Base-by-base conservation (phyloP, 805 yeast genomes). In the Metschnikowia dekortorum region DNA sequence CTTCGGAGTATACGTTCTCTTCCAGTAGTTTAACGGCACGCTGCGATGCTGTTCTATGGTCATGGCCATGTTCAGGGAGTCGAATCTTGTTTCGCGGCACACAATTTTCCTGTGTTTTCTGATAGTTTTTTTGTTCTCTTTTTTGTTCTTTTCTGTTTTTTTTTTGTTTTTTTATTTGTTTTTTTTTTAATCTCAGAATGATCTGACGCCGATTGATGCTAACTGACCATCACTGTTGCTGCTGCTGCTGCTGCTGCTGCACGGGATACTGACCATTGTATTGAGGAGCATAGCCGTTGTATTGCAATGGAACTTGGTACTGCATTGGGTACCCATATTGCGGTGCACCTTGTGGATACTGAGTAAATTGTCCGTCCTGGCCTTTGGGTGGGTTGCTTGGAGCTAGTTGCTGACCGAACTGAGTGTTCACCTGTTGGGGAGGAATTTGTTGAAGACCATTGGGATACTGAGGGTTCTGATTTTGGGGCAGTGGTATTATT, bases 211-310 rank as follows among this genome's bases (percentile, higher is more conserved):
- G 5, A 22, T 22, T 16, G 10, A 26, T 39, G 39, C 46, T 28
- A 43, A 31, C 38, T 39, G 39, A 46, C 39, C 34, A 35, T 41
- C 32, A 38, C 43, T 39, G 47, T 37, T 34, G 33, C 39, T 31
- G 33, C 6, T 7, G 43, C 11, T 51, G 62, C 38, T 59, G 63
- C 26, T 56, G 63, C 46, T 58, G 64, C 41, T 55, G 67, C 29
- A 51, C 57, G 32, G 66, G 63, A 45, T 56, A 57, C 31, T 53
- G 56, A 3, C 61, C 67, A 16, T 55, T 55, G 38, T 42, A 55
- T 37, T 57, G 67, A n/a, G 64, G 60, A 8, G 63, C 60, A 51
- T 63, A 63, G 6, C 65, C 68, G 36, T 61, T 62, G 54, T 54
- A 62, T 49, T 63, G 70, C 14, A 67, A 52, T 13, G 60, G 58